A percentile compares a stretch with the other conserved stretches of the same genome.
Evolutionary conservation across 306 rosid genomes (phyloP).

Genomic region (Casuarina cunninghamiana): DNA sequence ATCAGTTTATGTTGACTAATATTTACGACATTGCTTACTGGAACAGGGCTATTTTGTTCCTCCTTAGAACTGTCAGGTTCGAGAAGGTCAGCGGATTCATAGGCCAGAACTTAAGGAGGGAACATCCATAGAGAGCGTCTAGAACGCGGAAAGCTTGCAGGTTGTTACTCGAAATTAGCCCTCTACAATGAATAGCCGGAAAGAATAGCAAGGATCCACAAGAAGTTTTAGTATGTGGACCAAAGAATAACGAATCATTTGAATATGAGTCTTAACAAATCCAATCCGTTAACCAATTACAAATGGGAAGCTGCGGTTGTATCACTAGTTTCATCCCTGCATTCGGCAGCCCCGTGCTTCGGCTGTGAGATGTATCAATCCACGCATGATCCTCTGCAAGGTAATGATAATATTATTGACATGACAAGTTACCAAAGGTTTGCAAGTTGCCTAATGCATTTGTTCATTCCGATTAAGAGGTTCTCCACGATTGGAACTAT

Average conservation of each 20-base stretch:
- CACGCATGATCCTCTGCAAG: constrained; percentile 79
- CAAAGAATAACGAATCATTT: constrained; percentile 62
- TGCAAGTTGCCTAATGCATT: neutral
- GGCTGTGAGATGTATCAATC: constrained; percentile 57
- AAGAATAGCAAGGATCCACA: constrained; percentile 24
- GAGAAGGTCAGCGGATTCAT: neutral
- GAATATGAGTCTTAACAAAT: constrained; percentile 33
- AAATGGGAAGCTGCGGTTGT: constrained; percentile 7
- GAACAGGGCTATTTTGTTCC: neutral
- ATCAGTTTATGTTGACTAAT: too few species aligned
- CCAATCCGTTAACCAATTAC: constrained; percentile 20
- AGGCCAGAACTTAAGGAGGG: neutral
- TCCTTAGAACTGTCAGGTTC: neutral
- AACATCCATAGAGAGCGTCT: neutral
- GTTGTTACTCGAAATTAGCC: neutral
- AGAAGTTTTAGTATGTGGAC: constrained; percentile 34
- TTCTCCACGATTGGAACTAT: neutral
- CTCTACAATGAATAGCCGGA: constrained; percentile 6
- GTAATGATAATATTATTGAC: neutral
- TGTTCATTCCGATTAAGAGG: neutral
- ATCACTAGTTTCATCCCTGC: constrained; percentile 45
- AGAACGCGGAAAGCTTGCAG: neutral
- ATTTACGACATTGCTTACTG: neutral
- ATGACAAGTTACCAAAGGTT: neutral
- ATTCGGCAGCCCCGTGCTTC: constrained; percentile 72